Evolutionary conservation across 805 yeast species (phyloP), one percentile per base, ranked within the genome.

Genomic region (Cyberlindnera japonica): DNA sequence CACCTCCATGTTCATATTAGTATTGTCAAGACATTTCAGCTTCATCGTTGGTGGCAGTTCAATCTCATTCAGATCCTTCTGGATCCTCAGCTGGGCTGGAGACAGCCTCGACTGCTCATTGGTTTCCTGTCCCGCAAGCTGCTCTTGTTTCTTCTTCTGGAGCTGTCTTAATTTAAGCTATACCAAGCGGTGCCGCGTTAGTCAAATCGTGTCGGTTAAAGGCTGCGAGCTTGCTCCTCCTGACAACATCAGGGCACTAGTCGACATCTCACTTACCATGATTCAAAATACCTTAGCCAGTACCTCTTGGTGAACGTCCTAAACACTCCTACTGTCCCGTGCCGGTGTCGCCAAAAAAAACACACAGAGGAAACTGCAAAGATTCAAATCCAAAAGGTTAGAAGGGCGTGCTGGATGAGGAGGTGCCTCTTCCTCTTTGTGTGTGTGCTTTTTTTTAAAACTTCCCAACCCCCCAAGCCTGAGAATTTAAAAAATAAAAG

Each of bases 61-160:
- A 41, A 85, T 67, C 55, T 83, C 95, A 8, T 82, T 76, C 34
- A 87, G 61, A 58, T 88, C 87, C 55, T 81, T 83, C 53, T 85
- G 90, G 15, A 83, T 76, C 35, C 95, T 69, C 18, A 86, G 69
- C 54, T 81, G 87, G 1, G 95, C 90, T 6, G 90, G 75, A 2
- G 77, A 61, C 9, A 64, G 62, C 45, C 61, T 62, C 3, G 36
- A 14, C 13, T 29, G 27, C 5, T 39, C 34, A 29, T 18, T 22
- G 12, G 35, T 10, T 2, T 27, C 23, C 14, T 38, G 31, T 2
- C 45, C 44, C 23, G 47, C 33, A 6, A 60, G 64, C 51, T 74
- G 69, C 42, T 75, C 73, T 49, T 74, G 78, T 52, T 75, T 74
- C 58, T 75, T 70, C 60, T 71, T 71, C 58, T 78, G 81, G 43